Conservation (phyloP, 257 asterid species). For the Fraxinus anomala region DNA sequence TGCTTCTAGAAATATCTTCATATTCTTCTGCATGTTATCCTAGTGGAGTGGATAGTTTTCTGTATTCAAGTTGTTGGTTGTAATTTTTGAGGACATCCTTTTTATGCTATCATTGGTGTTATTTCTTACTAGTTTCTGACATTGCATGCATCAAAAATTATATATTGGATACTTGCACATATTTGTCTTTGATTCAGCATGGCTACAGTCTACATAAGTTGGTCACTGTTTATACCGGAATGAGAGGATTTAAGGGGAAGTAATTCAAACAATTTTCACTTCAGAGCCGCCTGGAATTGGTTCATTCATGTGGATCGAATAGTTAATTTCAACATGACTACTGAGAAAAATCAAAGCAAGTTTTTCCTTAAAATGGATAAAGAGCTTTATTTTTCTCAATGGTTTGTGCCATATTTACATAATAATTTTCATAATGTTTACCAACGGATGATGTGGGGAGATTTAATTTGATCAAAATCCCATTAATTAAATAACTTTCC, state of each 20-base stretch:
- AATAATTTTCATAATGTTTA: no score
- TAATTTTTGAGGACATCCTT: background rate
- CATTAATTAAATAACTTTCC: no score
- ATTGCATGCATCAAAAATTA: background rate
- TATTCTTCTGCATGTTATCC: background rate
- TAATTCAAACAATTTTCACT: background rate
- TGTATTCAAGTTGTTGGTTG: background rate
- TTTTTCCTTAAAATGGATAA: background rate
- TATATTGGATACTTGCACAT: background rate
- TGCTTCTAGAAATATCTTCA: background rate
- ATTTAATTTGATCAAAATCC: no score
- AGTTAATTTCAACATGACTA: background rate
- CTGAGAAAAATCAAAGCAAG: background rate
- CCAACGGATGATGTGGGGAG: no score
- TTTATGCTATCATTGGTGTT: conserved; percentile 3
- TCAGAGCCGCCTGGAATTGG: background rate
- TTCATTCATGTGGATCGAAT: background rate
- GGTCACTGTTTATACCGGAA: background rate
- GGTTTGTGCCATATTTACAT: no score
- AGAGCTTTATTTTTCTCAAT: no score
- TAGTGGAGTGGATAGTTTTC: background rate
- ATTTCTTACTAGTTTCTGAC: background rate
- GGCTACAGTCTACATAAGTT: background rate
- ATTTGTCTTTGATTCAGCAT: background rate
- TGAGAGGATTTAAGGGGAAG: background rate